Evolutionary conservation across 495 filamentous ascomycete species (phyloP).

Genomic region (Trichocladium antarcticum): DNA sequence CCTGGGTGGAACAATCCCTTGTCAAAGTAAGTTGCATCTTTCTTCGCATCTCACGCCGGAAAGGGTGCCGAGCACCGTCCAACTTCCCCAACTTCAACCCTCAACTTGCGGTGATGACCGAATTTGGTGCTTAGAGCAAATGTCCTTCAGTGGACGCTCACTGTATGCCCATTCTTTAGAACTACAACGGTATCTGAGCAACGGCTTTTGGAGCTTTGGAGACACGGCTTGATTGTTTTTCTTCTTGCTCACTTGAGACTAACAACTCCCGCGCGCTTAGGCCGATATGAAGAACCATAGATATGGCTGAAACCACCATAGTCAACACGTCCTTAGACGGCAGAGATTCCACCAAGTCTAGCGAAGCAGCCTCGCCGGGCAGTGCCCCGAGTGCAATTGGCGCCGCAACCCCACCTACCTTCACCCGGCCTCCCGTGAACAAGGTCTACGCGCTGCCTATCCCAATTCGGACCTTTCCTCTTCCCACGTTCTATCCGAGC

Average conservation of each 20-base stretch:
- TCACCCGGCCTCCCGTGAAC: conserved; percentile 33
- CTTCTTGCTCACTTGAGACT: not conserved
- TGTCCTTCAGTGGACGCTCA: conserved; percentile 55
- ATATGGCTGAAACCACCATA: conserved; percentile 33
- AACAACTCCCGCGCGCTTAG: conserved; percentile 3
- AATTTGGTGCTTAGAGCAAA: conserved; percentile 47
- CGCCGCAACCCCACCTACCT: conserved; percentile 12
- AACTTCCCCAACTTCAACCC: not conserved
- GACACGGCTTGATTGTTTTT: not conserved
- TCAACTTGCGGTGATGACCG: conserved; percentile 49
- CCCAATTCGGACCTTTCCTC: conserved; percentile 66
- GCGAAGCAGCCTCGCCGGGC: not conserved
- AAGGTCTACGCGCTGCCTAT: conserved; percentile 71
- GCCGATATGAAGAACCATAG: conserved; percentile 28
- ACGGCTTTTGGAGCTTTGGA: not conserved
- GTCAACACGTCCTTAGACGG: not conserved
- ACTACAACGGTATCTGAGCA: conserved; percentile 99
- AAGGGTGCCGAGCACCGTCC: not conserved
- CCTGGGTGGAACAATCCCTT: conserved; percentile 18
- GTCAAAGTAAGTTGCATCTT: conserved; percentile 17
- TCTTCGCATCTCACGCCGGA: not conserved
- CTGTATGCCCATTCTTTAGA: conserved; percentile 61
- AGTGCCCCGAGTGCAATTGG: conserved; percentile 1
- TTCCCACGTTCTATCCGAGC: conserved; percentile 79
- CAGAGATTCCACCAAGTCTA: not conserved